Conservation (phyloP, 352 stramenopile species). For the Globisporangium perplexum region DNA sequence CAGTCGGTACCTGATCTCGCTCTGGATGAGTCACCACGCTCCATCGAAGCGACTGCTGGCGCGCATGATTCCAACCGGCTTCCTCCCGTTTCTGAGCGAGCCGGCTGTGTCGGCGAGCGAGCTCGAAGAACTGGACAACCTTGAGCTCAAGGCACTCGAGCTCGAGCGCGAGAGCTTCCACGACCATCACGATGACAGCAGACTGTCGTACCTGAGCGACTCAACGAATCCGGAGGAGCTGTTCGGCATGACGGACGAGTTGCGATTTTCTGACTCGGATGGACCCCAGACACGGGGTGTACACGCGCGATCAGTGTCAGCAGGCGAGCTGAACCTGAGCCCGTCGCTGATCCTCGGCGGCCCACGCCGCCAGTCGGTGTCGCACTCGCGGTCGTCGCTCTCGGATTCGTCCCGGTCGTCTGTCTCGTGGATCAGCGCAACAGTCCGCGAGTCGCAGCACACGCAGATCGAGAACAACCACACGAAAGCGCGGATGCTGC, state of each 20-base stretch:
- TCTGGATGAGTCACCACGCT: constrained; percentile 92
- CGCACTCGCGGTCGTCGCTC: constrained; percentile 31
- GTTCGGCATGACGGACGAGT: constrained; percentile 1
- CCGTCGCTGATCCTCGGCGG: neutral
- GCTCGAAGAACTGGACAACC: constrained; percentile 79
- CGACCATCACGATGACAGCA: constrained; percentile 26
- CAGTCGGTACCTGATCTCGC: constrained; percentile 91
- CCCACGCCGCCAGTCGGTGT: constrained; percentile 19
- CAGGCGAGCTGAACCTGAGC: constrained; percentile 8
- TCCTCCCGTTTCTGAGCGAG: constrained; percentile 87
- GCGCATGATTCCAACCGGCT: constrained; percentile 87
- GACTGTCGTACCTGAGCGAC: constrained; percentile 30
- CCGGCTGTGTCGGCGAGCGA: constrained; percentile 72
- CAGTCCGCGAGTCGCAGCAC: constrained; percentile 35
- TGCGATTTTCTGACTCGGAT: constrained; percentile 8
- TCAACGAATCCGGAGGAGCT: constrained; percentile 12
- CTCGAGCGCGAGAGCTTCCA: constrained; percentile 29
- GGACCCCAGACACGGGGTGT: neutral
- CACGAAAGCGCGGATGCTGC: constrained; percentile 56
- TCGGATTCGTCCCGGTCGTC: constrained; percentile 22
- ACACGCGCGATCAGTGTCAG: constrained; percentile 8
- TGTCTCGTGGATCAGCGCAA: constrained; percentile 22
- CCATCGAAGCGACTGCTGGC: constrained; percentile 87
- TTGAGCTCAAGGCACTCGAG: constrained; percentile 66
- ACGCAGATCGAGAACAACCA: constrained; percentile 54